Percentiles rank a stretch among this genome's conserved stretches.
Conservation (phyloP, 164 flowering plant species). For the Chloranthus sessilifolius region DNA sequence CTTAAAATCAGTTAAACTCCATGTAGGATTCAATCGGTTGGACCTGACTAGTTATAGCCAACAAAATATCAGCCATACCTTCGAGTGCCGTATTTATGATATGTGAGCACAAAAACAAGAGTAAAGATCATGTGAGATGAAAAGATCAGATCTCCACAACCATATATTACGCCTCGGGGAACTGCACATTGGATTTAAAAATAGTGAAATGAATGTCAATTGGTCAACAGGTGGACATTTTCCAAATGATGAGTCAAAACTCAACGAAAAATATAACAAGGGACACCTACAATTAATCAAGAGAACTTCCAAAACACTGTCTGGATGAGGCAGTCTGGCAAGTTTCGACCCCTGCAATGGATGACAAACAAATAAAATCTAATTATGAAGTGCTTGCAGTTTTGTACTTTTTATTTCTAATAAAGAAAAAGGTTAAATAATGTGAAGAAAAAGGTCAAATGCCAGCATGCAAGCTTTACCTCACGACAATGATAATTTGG, state of each 20-base stretch:
- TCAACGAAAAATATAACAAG: not conserved
- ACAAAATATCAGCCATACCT: slow-evolving; percentile 44
- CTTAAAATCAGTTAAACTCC: too few relatives aligned
- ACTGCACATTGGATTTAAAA: slow-evolving; percentile 49
- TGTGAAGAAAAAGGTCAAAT: too few relatives aligned
- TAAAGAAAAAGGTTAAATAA: not conserved
- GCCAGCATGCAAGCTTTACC: slow-evolving; percentile 42
- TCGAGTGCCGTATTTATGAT: slow-evolving; percentile 82
- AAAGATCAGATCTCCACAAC: slow-evolving; percentile 97
- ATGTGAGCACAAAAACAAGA: slow-evolving; percentile 83
- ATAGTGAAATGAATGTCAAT: slow-evolving; percentile 8
- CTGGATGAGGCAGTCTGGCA: slow-evolving; percentile 82
- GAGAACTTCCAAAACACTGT: slow-evolving; percentile 61
- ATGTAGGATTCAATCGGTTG: too few relatives aligned
- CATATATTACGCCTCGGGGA: slow-evolving; percentile 82
- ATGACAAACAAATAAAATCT: not conserved
- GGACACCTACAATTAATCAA: slow-evolving; percentile 60
- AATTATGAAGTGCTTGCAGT: too few relatives aligned
- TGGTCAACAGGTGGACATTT: not conserved
- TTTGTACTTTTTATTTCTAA: too few relatives aligned
- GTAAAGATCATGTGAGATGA: slow-evolving; percentile 99
- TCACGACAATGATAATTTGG: slow-evolving; percentile 99
- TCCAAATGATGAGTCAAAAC: not conserved
- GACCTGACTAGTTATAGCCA: too few relatives aligned
- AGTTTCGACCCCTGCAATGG: slow-evolving; percentile 76